phyloP scores from a whole-genome alignment of 306 rosid species.

The Styphnolobium japonicum region DNA sequence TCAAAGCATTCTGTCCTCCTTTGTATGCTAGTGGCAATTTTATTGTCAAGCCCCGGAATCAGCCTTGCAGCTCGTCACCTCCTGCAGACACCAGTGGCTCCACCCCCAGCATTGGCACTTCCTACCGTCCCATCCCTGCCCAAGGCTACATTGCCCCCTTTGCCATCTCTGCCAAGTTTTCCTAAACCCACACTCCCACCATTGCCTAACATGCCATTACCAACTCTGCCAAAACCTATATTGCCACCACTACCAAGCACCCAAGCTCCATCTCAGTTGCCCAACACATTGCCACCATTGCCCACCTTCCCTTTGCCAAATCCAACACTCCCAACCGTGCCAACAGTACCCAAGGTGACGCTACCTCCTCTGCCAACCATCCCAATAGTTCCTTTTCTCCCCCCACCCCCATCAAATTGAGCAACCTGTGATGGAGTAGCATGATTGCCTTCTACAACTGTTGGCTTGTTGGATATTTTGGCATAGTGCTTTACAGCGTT shows the following conservation, averaged over 20 bases:
- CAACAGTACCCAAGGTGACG: neutral
- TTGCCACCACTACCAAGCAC: conserved; percentile 25
- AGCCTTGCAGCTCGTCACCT: conserved; percentile 30
- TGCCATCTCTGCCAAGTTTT: neutral
- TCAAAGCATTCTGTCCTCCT: neutral
- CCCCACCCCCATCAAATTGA: conserved; percentile 31
- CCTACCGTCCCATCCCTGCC: conserved; percentile 24
- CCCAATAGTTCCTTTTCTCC: conserved; percentile 10
- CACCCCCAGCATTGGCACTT: conserved; percentile 16
- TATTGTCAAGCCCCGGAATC: conserved; percentile 19
- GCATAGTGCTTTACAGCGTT: neutral
- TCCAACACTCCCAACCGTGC: conserved; percentile 10
- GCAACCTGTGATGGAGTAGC: neutral
- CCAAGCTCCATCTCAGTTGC: conserved; percentile 14
- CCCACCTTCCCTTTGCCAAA: neutral
- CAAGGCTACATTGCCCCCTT: conserved; percentile 12
- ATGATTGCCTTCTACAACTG: neutral
- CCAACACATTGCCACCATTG: neutral
- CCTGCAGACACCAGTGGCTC: conserved; percentile 23
- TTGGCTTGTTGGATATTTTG: neutral
- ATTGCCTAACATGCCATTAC: neutral
- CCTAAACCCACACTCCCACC: conserved; percentile 18
- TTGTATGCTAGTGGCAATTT: neutral
- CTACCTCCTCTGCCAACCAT: conserved; percentile 16
- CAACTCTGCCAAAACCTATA: neutral